Evolutionary conservation across 140 eudicot species (phyloP).

Genomic region (Erigeron philadelphicus): DNA sequence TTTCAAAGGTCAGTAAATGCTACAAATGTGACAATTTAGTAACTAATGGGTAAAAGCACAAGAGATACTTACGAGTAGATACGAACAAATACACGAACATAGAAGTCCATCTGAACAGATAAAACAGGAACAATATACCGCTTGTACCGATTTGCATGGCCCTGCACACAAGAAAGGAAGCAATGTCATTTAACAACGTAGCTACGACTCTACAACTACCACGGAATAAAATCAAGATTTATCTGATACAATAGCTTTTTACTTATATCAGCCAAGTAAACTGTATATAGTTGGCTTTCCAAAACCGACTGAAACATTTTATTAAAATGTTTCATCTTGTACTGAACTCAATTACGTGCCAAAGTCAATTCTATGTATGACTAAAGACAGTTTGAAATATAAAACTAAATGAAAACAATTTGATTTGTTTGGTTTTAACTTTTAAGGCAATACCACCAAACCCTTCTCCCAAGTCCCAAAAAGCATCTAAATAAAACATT

Average conservation of each 20-base stretch:
- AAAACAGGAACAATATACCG: constrained; percentile 82
- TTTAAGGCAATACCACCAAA: neutral
- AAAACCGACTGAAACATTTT: neutral
- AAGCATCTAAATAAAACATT: neutral
- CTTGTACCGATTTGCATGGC: constrained; percentile 97
- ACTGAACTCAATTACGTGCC: neutral
- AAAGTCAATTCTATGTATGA: neutral
- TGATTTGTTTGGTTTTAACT: neutral
- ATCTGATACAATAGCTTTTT: neutral
- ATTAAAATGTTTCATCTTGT: neutral
- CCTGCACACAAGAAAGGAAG: constrained; percentile 40
- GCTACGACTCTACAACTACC: neutral
- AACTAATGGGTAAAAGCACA: neutral
- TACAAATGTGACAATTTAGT: neutral
- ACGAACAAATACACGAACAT: constrained; percentile 93
- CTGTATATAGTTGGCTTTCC: neutral
- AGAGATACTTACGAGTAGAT: constrained; percentile 64
- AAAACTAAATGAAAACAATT: neutral
- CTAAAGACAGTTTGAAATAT: neutral
- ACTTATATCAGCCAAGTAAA: neutral
- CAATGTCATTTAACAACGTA: neutral
- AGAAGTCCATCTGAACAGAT: constrained; percentile 95
- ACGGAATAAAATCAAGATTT: neutral
- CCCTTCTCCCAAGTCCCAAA: neutral
- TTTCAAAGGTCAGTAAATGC: constrained; percentile 18